Evolutionary conservation across 768 basidiomycete species (phyloP).

Genomic region (Tremella fuciformis): DNA sequence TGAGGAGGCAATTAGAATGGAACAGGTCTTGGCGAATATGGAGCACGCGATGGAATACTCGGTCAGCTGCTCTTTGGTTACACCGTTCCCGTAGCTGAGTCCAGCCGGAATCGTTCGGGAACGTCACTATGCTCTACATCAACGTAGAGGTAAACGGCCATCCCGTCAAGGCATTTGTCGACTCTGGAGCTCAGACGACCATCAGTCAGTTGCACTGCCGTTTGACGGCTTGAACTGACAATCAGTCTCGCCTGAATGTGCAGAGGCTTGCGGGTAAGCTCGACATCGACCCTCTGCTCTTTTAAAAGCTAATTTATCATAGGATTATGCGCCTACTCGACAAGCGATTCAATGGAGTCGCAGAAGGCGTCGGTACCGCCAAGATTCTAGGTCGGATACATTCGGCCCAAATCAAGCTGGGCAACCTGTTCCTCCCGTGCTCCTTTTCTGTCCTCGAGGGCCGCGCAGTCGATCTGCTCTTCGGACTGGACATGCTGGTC

Average conservation of each 20-base stretch:
- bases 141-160: conserved; percentile 86
- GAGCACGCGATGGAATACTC: conserved; percentile 87
- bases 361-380: conserved; percentile 89
- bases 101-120: conserved; percentile 81
- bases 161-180: conserved; percentile 93
- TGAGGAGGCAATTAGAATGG: conserved; percentile 85
- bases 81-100: not conserved
- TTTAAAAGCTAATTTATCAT: conserved; percentile 2
- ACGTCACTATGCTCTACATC: conserved; percentile 95
- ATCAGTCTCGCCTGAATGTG: conserved; percentile 84
- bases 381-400: conserved; percentile 92
- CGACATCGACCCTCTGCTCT: not conserved
- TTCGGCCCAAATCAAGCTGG: conserved; percentile 83
- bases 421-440: conserved; percentile 78
- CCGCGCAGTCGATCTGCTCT: conserved; percentile 85
- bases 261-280: conserved; percentile 80
- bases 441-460: conserved; percentile 96
- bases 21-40: conserved; percentile 87
- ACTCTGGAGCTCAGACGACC: conserved; percentile 94
- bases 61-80: conserved; percentile 17
- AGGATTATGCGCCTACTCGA: conserved; percentile 94
- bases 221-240: not conserved
- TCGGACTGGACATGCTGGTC: conserved; percentile 94
- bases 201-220: conserved; percentile 66
- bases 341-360: conserved; percentile 79